Base-by-base conservation (phyloP, 2,329 filamentous ascomycete genomes). In the Xylaria sp. region DNA sequence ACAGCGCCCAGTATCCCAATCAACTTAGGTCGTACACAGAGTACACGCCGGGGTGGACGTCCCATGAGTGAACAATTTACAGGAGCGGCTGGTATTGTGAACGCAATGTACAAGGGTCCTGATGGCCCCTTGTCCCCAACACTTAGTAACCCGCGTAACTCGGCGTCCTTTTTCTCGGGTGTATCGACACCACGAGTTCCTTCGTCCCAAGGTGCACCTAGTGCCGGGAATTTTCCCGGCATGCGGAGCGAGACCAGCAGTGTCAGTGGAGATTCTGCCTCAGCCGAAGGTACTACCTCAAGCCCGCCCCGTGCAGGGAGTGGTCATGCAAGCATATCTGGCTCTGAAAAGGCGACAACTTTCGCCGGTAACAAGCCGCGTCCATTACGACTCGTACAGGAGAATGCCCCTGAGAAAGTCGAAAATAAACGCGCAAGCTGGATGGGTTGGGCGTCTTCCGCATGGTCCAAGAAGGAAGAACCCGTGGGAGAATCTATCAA, bases 101-200 rank as follows among this genome's bases (percentile, higher is more conserved):
- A 93, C 75, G 94, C 94, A 80, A 97, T 97, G 92, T 97, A 97
- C 82, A 91, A 91, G 76, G 91, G 91, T 16, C 87, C 90, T 10
- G 87, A 91, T 25, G 86, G 88, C 3, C 86, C 89, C 9, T 84
- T 87, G 51, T 91, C 90, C 25, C 85, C 88, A 53, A 83, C 86
- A 3, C 81, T 90, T 29, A 83, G 83, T 73, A 84, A 89, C 79
- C 82, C 89, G 74, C 82, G 90, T 69, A 83, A 87, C 78, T 87
- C 88, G 70, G 85, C 88, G 76, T 89, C 88, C 37, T 92, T 92
- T 81, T 92, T 92, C 80, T 81, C 73, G 13, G 73, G 66, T 60
- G 70, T 67, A 10, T 72, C 73, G 3, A 74, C 74, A 4, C 72
- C 75, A 12, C 73, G 76, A 13, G 63, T 72, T 18, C 81, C 81